Base-by-base conservation (phyloP, 2,329 filamentous ascomycete species). In the Verticillium alfalfae region DNA sequence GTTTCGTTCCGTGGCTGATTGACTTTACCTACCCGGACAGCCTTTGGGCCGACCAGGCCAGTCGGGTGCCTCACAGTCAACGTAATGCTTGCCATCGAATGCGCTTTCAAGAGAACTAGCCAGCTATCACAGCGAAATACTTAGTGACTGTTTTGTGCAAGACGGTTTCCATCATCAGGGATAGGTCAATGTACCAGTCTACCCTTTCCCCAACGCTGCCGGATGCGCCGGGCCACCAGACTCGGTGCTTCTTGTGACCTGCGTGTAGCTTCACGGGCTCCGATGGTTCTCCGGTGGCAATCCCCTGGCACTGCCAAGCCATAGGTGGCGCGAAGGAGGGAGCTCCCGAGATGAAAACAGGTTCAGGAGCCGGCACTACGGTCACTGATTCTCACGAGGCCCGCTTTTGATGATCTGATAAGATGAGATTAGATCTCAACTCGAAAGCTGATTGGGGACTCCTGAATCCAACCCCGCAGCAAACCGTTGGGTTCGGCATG, bases 391-490 rank as follows among this genome's bases (percentile, higher is more conserved):
- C 7, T 22, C 18, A 34, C 7, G 57, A 58, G 38, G 12, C 26
- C 57, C 57, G 49, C 39, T 58, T 58, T 58, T 58, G 57, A 58
- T 58, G 38, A 58, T 58, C 57, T 41, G 57, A 58, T 58, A 58
- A 58, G 57, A 58, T 58, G 57, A 58, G 57, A 58, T 58, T 58
- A 58, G 57, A 58, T 58, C 37, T 31, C 26, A 31, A 31, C 18
- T 13, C 5, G 7, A 5, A n/a, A 22, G 6, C 13, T 34, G 3
- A 58, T 49, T 58, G 56, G 36, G 5, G 1, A 10, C 18, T 18
- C 45, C 18, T 52, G 45, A 9, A 22, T 12, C 5, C 9, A 12
- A 13, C 45, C 45, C 45, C 45, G 18, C 45, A 12, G n/a, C n/a
- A 52, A 10, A 12, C 45, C 45, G n/a, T 52, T 26, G 18, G 6